Percentiles rank a stretch among this genome's conserved stretches.
These are phyloP conservation scores for Beta vulgaris DNA, from an alignment of 148 eudicot genomes.

Conservation along the genomic window DNA sequence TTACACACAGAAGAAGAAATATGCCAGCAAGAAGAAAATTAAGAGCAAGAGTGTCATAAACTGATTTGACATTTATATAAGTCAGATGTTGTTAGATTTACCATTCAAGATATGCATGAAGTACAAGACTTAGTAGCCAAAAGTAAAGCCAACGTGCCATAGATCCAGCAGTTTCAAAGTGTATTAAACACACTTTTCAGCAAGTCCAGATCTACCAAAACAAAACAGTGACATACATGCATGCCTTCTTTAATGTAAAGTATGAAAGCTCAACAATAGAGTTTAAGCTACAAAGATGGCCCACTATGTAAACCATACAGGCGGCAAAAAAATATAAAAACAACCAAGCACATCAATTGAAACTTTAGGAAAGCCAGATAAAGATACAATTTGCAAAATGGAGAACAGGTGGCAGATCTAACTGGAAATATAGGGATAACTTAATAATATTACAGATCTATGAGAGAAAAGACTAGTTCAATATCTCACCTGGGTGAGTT, in stretches of 20 bases:
- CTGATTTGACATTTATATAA: too few species aligned
- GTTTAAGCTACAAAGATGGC: background rate
- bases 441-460: background rate
- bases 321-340: background rate
- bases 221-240: background rate
- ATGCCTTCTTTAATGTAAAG: background rate
- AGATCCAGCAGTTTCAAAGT: background rate
- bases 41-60: background rate
- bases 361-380: background rate
- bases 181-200: background rate
- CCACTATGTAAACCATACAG: background rate
- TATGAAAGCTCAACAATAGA: background rate
- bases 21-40: background rate
- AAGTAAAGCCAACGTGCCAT: background rate
- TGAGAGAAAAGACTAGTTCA: background rate
- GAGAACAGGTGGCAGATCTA: background rate
- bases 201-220: background rate
- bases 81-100: background rate
- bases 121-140: background rate
- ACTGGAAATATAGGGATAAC: background rate
- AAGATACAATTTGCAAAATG: background rate
- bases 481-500: conserved; percentile 51
- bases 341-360: background rate
- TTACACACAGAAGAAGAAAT: background rate
- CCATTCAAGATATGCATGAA: background rate